phyloP scores from a whole-genome alignment of 805 yeast species.

The Cyberlindnera nakhonratchasimensis region DNA sequence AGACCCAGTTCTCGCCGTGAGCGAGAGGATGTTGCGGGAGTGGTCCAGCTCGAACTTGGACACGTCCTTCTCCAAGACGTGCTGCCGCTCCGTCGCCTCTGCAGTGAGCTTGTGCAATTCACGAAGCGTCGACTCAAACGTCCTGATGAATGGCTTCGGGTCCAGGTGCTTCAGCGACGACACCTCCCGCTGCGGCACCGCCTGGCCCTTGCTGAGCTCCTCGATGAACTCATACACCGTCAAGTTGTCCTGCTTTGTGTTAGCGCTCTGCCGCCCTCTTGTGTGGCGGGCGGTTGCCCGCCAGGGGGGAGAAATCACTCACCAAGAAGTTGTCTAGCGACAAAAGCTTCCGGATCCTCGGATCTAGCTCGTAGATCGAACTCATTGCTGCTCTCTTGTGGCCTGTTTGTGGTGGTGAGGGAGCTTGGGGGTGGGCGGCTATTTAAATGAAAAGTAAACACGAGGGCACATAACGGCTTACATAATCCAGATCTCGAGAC shows the following conservation, averaged over 20 bases:
- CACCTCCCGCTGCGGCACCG: slow-evolving; percentile 46
- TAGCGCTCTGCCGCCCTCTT: neutral
- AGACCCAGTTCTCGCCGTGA: slow-evolving; percentile 45
- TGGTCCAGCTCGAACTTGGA: slow-evolving; percentile 62
- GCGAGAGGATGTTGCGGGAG: slow-evolving; percentile 57
- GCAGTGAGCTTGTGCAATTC: slow-evolving; percentile 62
- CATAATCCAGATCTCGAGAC: too few species aligned
- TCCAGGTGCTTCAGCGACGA: slow-evolving; percentile 56
- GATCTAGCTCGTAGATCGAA: slow-evolving; percentile 57
- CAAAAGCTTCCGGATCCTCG: slow-evolving; percentile 53
- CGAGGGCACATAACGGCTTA: neutral
- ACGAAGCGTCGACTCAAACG: slow-evolving; percentile 80
- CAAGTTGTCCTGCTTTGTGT: slow-evolving; percentile 45
- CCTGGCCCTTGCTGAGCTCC: slow-evolving; percentile 67
- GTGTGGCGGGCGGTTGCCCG: neutral
- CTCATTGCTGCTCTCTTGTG: slow-evolving; percentile 29
- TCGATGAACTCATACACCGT: slow-evolving; percentile 80
- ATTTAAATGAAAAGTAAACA: neutral
- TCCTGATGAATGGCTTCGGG: slow-evolving; percentile 91
- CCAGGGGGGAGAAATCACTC: slow-evolving; percentile 5
- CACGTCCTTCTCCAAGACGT: slow-evolving; percentile 53
- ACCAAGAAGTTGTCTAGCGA: slow-evolving; percentile 57
- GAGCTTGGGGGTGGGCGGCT: neutral
- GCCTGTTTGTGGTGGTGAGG: neutral
- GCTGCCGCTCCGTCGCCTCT: slow-evolving; percentile 50